A percentile compares a stretch with the other conserved stretches of the same genome.
These are phyloP conservation scores for Tulasnella sp. DNA, from an alignment of 768 basidiomycete species.

Conservation along the genomic window DNA sequence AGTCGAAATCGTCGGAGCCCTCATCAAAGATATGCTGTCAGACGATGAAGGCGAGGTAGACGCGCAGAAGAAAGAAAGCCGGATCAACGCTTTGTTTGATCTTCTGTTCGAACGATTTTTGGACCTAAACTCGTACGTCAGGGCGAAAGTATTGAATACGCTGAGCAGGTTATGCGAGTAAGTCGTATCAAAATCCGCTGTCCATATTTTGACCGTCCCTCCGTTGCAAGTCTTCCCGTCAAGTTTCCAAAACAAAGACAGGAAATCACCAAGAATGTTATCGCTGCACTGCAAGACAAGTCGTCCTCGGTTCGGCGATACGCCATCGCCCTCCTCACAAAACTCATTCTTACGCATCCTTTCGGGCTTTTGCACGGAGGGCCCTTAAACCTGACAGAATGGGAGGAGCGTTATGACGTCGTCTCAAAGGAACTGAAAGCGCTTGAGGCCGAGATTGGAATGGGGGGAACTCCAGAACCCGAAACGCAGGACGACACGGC, in stretches of 20 bases:
- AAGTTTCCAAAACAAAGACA: conserved; percentile 84
- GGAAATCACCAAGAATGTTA: conserved; percentile 59
- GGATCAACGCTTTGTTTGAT: conserved; percentile 65
- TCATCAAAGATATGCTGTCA: conserved; percentile 68
- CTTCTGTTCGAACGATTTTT: conserved; percentile 77
- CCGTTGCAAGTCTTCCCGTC: conserved; percentile 36
- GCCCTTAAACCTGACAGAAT: conserved; percentile 53
- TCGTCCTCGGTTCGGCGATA: conserved; percentile 75
- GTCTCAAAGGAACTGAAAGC: conserved; percentile 53
- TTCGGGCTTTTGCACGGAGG: conserved; percentile 80
- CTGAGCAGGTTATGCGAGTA: conserved; percentile 64
- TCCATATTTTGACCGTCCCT: not conserved
- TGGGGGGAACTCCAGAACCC: conserved; percentile 28
- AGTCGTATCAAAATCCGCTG: conserved; percentile 19
- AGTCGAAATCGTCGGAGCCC: conserved; percentile 74
- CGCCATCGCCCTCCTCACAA: conserved; percentile 61
- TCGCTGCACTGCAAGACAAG: conserved; percentile 79
- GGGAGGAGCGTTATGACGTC: conserved; percentile 57
- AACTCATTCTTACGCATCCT: conserved; percentile 75
- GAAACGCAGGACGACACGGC: conserved; percentile 26
- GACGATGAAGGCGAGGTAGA: conserved; percentile 30
- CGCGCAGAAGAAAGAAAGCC: conserved; percentile 24
- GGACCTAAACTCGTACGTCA: conserved; percentile 82
- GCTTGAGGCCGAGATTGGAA: conserved; percentile 46
- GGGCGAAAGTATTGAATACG: conserved; percentile 72